Base-by-base conservation (phyloP, 305 asterid genomes). In the Stenogyne calaminthoides region DNA sequence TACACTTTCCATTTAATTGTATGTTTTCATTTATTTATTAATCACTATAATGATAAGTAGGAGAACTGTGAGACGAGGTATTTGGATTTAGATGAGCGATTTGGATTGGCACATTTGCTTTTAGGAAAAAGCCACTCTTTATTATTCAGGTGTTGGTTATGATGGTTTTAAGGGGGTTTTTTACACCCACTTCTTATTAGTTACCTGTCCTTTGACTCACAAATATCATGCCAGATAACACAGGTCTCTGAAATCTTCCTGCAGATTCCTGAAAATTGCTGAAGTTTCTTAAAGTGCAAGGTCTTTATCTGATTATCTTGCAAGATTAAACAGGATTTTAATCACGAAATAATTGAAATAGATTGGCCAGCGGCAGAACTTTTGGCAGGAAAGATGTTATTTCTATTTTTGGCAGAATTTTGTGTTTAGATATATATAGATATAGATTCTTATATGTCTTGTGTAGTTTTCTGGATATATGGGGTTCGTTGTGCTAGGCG, bases 381-480 rank as follows among this genome's bases (percentile, higher is more conserved):
- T 15, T 49, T 49, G 56, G 4, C 20, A 15, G 56, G 51, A 49
- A 49, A 49, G 3, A 49, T 9, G 15, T 49, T 49, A 49, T 49
- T 49, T 15, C 22, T 5, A 49, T 49, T 15, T 54, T 19, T 22
- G 61, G 25, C n/a, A 19, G 60, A 20, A 20, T 55, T 55, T 18
- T 55, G 61, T 55, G 20, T 54, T 55, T 19, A 22, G 56, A 49
- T n/a, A n/a, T 55, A 19, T 18, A 47, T 12, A 47, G 8, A 5
- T 34, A 14, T 15, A 46, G 16, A 11, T 46, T 46, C 2, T 57
- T 9, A 56, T 19, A 56, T 52, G 10, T 61, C 29, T 42, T 44
- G 60, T 56, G 37, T 62, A 18, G 61, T 67, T 67, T 71, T 73
- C 60, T 77, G 15, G 14, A 14, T n/a, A n/a, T 47, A 18, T 64